phyloP scores from a whole-genome alignment of 78 protist species.

The Speleostelium caveatum region DNA sequence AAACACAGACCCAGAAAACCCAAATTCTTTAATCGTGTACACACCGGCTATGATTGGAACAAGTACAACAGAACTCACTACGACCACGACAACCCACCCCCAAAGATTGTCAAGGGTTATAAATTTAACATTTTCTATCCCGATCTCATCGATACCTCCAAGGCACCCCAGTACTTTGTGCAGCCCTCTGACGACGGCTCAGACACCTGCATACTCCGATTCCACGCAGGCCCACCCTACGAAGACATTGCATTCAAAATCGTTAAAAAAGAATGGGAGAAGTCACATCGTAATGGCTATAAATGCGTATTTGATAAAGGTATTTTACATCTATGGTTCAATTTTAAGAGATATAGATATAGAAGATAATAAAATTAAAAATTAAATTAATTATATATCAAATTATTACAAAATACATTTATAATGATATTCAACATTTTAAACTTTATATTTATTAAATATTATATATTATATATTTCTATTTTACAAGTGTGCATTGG shows the following conservation, averaged over 20 bases:
- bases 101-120: conserved; percentile 98
- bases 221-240: conserved; percentile 99
- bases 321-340: conserved; percentile 95
- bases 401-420: background rate
- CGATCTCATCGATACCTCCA: conserved; percentile 92
- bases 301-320: conserved; percentile 91
- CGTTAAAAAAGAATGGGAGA: conserved; percentile 94
- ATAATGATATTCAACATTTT: too few species aligned
- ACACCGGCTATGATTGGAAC: conserved; percentile 97
- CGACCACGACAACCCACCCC: conserved; percentile 99
- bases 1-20: conserved; percentile 97
- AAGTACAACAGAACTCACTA: conserved; percentile 97
- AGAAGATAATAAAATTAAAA: conserved; percentile 77
- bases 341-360: conserved; percentile 94
- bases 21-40: conserved; percentile 95
- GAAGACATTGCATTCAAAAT: conserved; percentile 98
- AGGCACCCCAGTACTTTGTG: conserved; percentile 86
- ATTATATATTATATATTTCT: too few species aligned
- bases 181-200: conserved; percentile 40
- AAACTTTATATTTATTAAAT: too few species aligned
- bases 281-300: conserved; percentile 86
- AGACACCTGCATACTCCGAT: conserved; percentile 85
- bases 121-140: conserved; percentile 99
- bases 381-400: background rate
- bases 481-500: too few species aligned